Percentiles rank a stretch among this genome's conserved stretches.
Conservation (phyloP, 2,329 filamentous ascomycete species). For the Diplocarpon mali region DNA sequence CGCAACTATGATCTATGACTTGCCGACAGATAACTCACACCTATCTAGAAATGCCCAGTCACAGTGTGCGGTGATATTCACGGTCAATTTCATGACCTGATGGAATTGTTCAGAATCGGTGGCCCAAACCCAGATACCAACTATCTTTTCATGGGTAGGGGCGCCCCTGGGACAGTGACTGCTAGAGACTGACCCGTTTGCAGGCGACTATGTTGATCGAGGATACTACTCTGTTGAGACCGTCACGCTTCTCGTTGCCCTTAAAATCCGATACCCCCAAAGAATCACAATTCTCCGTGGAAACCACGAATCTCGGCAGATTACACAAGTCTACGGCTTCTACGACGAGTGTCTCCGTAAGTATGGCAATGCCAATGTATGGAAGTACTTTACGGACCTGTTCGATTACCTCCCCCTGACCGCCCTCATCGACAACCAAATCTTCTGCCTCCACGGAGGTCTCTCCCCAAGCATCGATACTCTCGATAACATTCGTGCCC, state of each 20-base stretch:
- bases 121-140: constrained; percentile 97
- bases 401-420: constrained; percentile 98
- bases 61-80: constrained; percentile 99
- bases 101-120: constrained; percentile 99
- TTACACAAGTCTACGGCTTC: constrained; percentile 98
- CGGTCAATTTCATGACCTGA: constrained; percentile 96
- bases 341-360: constrained; percentile 98
- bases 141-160: constrained; percentile 99
- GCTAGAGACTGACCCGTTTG: constrained; percentile 11
- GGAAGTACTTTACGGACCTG: constrained; percentile 98
- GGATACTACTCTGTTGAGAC: constrained; percentile 99
- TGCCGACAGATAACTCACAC: constrained; percentile 10
- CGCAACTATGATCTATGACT: constrained; percentile 25
- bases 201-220: constrained; percentile 95
- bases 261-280: constrained; percentile 96
- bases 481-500: constrained; percentile 84
- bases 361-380: constrained; percentile 97
- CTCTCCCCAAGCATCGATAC: constrained; percentile 94
- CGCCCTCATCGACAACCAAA: constrained; percentile 96
- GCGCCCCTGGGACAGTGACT: constrained; percentile 28
- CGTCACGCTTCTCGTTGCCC: constrained; percentile 85
- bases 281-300: constrained; percentile 97
- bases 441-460: constrained; percentile 96
- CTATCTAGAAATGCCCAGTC: constrained; percentile 80
- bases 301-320: constrained; percentile 98